A percentile compares a stretch with the other conserved stretches of the same genome.
Evolutionary conservation across 768 basidiomycete genomes (phyloP).

Genomic region (Chalciporus piperatus): DNA sequence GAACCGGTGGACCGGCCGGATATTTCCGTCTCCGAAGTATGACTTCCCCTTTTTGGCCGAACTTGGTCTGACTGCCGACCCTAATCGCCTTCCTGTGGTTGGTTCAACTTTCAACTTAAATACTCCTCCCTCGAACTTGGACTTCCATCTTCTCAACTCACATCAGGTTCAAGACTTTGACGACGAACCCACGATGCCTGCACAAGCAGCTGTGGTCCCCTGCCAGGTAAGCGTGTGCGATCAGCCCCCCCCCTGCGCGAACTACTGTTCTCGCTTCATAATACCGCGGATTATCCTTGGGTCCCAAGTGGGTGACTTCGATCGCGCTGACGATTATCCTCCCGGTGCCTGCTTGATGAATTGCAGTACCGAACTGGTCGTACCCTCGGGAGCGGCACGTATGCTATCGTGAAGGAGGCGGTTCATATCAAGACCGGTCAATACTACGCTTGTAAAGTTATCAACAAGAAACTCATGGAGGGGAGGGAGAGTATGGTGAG

Average conservation of each 20-base stretch:
- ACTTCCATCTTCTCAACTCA: conserved; percentile 1
- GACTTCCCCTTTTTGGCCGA: conserved; percentile 3
- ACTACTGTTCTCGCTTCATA: background rate
- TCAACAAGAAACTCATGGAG: conserved; percentile 99
- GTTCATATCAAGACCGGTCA: conserved; percentile 90
- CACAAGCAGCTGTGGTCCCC: conserved; percentile 37
- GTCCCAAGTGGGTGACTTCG: background rate
- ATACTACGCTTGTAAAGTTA: conserved; percentile 99
- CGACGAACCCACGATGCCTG: conserved; percentile 24
- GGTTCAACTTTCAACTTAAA: conserved; percentile 10
- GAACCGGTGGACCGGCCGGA: conserved; percentile 29
- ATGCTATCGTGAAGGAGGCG: conserved; percentile 94
- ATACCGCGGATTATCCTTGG: background rate
- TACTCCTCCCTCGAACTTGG: conserved; percentile 9
- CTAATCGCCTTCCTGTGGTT: conserved; percentile 7
- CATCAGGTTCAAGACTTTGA: conserved; percentile 17
- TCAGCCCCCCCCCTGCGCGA: background rate
- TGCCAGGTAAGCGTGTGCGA: conserved; percentile 39
- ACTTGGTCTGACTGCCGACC: conserved; percentile 8
- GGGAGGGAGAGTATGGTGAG: conserved; percentile 96
- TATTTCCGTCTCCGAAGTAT: conserved; percentile 18
- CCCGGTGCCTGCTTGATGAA: background rate
- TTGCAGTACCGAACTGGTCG: conserved; percentile 82
- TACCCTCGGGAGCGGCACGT: conserved; percentile 88
- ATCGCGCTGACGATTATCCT: conserved; percentile 8